A percentile compares a stretch with the other conserved stretches of the same genome.
phyloP scores from a whole-genome alignment of 2,329 filamentous ascomycete genomes.

The Fusarium foetens region DNA sequence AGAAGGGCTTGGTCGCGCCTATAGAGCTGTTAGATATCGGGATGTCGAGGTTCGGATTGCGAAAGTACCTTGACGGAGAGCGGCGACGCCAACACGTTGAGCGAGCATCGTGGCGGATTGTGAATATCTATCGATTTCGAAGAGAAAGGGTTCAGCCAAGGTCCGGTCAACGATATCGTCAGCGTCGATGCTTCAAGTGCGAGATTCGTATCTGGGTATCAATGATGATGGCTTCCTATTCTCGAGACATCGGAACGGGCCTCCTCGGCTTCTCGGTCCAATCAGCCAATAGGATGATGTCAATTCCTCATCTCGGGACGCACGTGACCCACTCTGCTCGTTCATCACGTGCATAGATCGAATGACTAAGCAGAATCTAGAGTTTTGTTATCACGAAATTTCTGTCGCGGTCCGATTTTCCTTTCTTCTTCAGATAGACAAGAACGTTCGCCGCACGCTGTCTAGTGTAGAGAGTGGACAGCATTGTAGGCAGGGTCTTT shows the following conservation, averaged over 20 bases:
- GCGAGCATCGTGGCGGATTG: conserved; percentile 60
- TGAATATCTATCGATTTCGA: conserved; percentile 2
- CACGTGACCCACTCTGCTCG: conserved; percentile 42
- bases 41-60: conserved; percentile 14
- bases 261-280: conserved; percentile 58
- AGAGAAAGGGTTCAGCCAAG: conserved; percentile 14
- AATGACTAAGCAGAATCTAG: conserved; percentile 7
- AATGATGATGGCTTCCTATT: conserved; percentile 40
- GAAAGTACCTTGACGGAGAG: conserved; percentile 65
- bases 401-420: conserved; percentile 39
- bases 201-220: conserved; percentile 19
- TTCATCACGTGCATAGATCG: background rate
- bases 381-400: conserved; percentile 8
- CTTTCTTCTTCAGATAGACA: conserved; percentile 61
- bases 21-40: conserved; percentile 17
- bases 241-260: conserved; percentile 40
- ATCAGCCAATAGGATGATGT: conserved; percentile 51
- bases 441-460: conserved; percentile 56
- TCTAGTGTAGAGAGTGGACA: conserved; percentile 46
- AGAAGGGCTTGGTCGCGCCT: conserved; percentile 59
- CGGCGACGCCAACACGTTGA: conserved; percentile 67
- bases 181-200: conserved; percentile 34
- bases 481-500: conserved; percentile 49
- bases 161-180: conserved; percentile 36
- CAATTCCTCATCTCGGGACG: conserved; percentile 51